Percentiles rank a stretch among this genome's conserved stretches.
These are phyloP conservation scores for Blastomyces parvus DNA, from an alignment of 2,329 filamentous ascomycete species.

Conservation along the genomic window DNA sequence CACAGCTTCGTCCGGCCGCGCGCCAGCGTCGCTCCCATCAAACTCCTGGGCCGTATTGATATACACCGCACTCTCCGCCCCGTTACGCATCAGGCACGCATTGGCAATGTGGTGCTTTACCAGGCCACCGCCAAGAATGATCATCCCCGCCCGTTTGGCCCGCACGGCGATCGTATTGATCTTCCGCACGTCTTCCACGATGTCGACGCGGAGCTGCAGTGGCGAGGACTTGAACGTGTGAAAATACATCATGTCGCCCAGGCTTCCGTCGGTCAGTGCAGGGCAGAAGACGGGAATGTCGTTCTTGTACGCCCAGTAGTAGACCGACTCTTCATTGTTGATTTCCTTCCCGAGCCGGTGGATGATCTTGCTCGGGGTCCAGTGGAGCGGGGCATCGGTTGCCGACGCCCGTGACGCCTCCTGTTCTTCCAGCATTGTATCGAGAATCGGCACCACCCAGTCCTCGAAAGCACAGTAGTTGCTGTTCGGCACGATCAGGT, in stretches of 20 bases:
- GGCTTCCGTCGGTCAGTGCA: conserved; percentile 83
- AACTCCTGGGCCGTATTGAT: conserved; percentile 98
- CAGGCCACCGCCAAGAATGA: conserved; percentile 88
- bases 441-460: conserved; percentile 93
- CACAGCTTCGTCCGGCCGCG: conserved; percentile 88
- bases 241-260: conserved; percentile 98
- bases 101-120: conserved; percentile 99
- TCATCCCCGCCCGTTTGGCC: conserved; percentile 84
- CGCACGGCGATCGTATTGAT: conserved; percentile 88
- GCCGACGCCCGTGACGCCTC: conserved; percentile 57
- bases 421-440: conserved; percentile 87
- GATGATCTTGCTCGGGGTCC: conserved; percentile 92
- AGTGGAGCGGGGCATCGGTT: conserved; percentile 61
- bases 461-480: conserved; percentile 98
- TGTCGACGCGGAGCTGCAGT: conserved; percentile 70
- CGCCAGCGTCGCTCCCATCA: conserved; percentile 92
- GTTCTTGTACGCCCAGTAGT: conserved; percentile 97
- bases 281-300: conserved; percentile 96
- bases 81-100: conserved; percentile 93
- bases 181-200: conserved; percentile 83
- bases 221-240: conserved; percentile 90
- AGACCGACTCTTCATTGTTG: conserved; percentile 81
- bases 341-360: conserved; percentile 86
- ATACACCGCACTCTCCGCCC: conserved; percentile 92
- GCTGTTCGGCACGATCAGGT: conserved; percentile 87